Evolutionary conservation across 345 rosid species (phyloP).

Genomic region (Toxicodendron radicans): DNA sequence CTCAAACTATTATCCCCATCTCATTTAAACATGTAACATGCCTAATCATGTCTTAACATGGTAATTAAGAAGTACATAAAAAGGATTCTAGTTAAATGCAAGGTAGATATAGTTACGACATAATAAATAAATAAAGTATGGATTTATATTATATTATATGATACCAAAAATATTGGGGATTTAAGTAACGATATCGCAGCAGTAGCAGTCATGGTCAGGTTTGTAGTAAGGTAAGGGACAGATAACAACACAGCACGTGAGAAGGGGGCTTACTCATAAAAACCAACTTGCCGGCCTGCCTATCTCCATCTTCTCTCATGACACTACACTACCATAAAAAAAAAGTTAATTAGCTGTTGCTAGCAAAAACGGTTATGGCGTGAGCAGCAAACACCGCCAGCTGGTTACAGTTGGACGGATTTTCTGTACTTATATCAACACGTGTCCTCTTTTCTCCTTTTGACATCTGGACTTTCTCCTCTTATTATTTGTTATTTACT

Average conservation of each 20-base stretch:
- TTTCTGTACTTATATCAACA: background rate
- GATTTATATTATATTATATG: too few relatives aligned
- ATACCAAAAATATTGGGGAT: too few relatives aligned
- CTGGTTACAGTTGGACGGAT: constrained; percentile 27
- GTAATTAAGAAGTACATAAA: too few relatives aligned
- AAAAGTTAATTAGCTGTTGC: background rate
- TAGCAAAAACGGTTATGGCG: constrained; percentile 18
- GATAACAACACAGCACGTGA: constrained; percentile 19
- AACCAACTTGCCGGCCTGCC: background rate
- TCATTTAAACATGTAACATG: too few relatives aligned
- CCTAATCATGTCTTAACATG: too few relatives aligned
- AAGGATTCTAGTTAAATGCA: too few relatives aligned
- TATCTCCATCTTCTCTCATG: background rate
- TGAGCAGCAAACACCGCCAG: constrained; percentile 18
- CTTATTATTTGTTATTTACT: constrained; percentile 13
- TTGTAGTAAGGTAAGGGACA: constrained; percentile 13
- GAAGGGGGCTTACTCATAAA: background rate
- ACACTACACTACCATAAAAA: too few relatives aligned
- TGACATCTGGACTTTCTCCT: background rate
- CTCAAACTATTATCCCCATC: too few relatives aligned
- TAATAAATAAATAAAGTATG: too few relatives aligned
- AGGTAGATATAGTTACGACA: too few relatives aligned
- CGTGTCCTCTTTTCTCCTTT: background rate
- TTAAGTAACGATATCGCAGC: background rate
- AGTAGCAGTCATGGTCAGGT: background rate